A percentile compares a stretch with the other conserved stretches of the same genome.
phyloP scores from a whole-genome alignment of 805 yeast species.

The Wickerhamomyces sydowiorum region DNA sequence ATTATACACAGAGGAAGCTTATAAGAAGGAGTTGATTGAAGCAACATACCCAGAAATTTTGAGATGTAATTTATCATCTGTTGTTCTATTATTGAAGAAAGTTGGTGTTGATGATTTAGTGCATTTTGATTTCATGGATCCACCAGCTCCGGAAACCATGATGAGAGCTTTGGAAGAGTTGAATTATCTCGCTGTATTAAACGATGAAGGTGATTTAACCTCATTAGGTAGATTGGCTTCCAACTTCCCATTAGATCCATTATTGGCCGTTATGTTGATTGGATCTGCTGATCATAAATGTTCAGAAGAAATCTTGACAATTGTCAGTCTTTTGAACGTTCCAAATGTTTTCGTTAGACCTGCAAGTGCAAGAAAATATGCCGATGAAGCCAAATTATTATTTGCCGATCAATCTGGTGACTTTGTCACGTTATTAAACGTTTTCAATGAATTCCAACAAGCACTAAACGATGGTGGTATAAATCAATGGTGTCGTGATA shows the following conservation, averaged over 20 bases:
- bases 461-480: conserved; percentile 69
- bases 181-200: conserved; percentile 82
- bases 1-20: conserved; percentile 94
- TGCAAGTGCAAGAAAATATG: conserved; percentile 75
- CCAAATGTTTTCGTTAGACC: conserved; percentile 96
- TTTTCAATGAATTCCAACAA: conserved; percentile 73
- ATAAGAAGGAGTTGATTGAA: conserved; percentile 86
- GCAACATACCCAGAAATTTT: conserved; percentile 96
- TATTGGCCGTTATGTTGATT: conserved; percentile 88
- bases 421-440: conserved; percentile 86
- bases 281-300: conserved; percentile 82
- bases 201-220: conserved; percentile 88
- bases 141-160: conserved; percentile 99
- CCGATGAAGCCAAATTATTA: conserved; percentile 82
- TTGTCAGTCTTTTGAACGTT: conserved; percentile 86
- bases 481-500: conserved; percentile 87
- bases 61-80: conserved; percentile 83
- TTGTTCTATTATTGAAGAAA: conserved; percentile 89
- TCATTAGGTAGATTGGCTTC: conserved; percentile 87
- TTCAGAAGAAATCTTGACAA: conserved; percentile 81
- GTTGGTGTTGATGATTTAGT: conserved; percentile 94
- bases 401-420: conserved; percentile 96
- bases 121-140: conserved; percentile 98
- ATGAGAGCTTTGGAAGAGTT: conserved; percentile 97
- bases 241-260: conserved; percentile 92